Evolutionary conservation across 2,329 filamentous ascomycete genomes (phyloP), one percentile per base, ranked within the genome.

Genomic region (Leptographium procerum): DNA sequence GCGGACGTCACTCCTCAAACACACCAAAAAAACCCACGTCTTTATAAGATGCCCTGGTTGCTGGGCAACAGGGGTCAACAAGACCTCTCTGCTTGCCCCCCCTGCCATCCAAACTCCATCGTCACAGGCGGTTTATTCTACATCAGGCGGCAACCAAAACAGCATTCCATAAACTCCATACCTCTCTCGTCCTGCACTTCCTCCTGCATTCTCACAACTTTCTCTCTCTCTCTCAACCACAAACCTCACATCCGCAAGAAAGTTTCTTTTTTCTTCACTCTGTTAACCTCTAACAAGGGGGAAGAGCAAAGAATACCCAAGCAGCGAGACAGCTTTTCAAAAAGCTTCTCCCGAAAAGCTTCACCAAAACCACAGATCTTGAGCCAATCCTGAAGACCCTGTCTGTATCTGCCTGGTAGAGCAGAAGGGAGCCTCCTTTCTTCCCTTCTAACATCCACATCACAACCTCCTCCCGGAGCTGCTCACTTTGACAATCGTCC

Each of bases 401-500:
- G 9, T 29, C 29, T 36, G 9, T 33, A 34, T 43, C 34, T 34
- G 34, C n/a, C 34, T 19, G 52, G 31, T 43, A 26, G 24, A 54
- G 14, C n/a, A 54, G 34, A 13, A 28, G 33, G n/a, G 34, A 43
- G 47, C 51, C 47, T 52, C 40, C 54, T 36, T 43, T 48, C 69
- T 62, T 55, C 64, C 65, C 65, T 53, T 54, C 22, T 48, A n/a
- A 29, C 47, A 53, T 43, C 57, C 55, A 51, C 29, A 36, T 22
- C 26, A 22, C 26, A 19, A n/a, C 14, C 47, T 16, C 19, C 47
- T 50, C 24, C 40, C 56, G 48, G 14, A 47, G 53, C 59, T 60
- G 57, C 58, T 51, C 52, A 48, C 8, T 43, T 57, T 57, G 52
- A 51, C 51, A 61, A 67, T 72, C 72, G 72, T 75, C 75, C 67